Percentiles rank a stretch among this genome's conserved stretches.
phyloP scores from a whole-genome alignment of 1,284 basidiomycete species.

The Porphyrellus sp. region DNA sequence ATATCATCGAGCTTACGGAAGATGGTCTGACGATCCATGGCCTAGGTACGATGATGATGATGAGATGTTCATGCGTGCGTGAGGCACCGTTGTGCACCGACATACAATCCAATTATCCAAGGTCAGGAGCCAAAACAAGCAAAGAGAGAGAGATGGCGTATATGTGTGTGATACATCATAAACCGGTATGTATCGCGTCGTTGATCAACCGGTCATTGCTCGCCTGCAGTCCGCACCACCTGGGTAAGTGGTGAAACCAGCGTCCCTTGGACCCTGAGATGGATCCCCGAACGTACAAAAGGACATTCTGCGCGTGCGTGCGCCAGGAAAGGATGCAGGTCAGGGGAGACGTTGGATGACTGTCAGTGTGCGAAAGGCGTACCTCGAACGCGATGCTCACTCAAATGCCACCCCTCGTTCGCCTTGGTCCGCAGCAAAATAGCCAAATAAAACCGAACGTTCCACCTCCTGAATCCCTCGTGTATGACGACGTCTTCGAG shows the following conservation, averaged over 20 bases:
- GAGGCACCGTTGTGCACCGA: too few species aligned
- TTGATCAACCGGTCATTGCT: neutral
- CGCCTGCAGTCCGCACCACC: neutral
- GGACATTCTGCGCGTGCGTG: constrained; percentile 50
- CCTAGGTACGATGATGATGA: too few species aligned
- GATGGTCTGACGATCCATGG: too few species aligned
- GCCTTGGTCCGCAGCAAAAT: constrained; percentile 41
- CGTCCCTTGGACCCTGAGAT: constrained; percentile 50
- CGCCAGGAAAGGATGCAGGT: too few species aligned
- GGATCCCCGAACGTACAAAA: constrained; percentile 62
- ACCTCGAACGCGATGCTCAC: constrained; percentile 57
- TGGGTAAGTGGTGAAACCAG: constrained; percentile 19
- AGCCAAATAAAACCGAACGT: constrained; percentile 65
- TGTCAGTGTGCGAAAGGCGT: constrained; percentile 16
- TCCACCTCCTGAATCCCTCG: constrained; percentile 68
- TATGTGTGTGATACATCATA: too few species aligned
- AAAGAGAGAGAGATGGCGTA: too few species aligned
- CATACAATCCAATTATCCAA: too few species aligned
- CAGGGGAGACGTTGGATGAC: too few species aligned
- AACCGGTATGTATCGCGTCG: too few species aligned
- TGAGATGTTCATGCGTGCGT: too few species aligned
- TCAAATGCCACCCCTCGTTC: constrained; percentile 14
- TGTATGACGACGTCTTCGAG: constrained; percentile 68
- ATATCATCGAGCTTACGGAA: too few species aligned
- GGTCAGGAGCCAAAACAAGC: too few species aligned